Conservation (phyloP, 306 rosid species). For the Crotalaria pallida region DNA sequence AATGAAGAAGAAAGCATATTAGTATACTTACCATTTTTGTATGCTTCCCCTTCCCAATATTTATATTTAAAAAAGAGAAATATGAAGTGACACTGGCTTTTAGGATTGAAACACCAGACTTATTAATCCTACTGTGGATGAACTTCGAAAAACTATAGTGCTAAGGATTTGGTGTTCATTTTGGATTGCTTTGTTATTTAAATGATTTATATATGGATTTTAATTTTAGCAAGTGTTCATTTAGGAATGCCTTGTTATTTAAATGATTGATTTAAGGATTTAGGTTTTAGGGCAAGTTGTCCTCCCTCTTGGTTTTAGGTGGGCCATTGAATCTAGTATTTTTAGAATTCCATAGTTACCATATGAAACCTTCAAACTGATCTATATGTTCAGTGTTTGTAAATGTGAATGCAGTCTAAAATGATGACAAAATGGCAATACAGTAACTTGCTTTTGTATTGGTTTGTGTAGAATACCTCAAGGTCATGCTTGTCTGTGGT, state of each 20-base stretch:
- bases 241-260: too few relatives aligned
- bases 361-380: constrained; percentile 15
- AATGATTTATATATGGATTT: not conserved
- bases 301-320: not conserved
- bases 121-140: not conserved
- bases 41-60: not conserved
- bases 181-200: not conserved
- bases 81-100: not conserved
- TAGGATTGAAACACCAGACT: not conserved
- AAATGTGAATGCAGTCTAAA: not conserved
- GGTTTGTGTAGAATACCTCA: too few relatives aligned
- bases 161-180: not conserved
- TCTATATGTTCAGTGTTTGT: not conserved
- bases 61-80: not conserved
- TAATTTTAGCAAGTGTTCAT: too few relatives aligned
- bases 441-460: too few relatives aligned
- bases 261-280: too few relatives aligned
- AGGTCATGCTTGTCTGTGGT: too few relatives aligned
- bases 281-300: not conserved
- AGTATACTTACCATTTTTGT: not conserved
- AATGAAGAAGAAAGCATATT: not conserved
- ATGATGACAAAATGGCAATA: not conserved
- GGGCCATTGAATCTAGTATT: not conserved
- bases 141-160: not conserved
- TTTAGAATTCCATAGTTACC: too few relatives aligned